phyloP scores from a whole-genome alignment of 257 asterid species.

The Prunella vulgaris region DNA sequence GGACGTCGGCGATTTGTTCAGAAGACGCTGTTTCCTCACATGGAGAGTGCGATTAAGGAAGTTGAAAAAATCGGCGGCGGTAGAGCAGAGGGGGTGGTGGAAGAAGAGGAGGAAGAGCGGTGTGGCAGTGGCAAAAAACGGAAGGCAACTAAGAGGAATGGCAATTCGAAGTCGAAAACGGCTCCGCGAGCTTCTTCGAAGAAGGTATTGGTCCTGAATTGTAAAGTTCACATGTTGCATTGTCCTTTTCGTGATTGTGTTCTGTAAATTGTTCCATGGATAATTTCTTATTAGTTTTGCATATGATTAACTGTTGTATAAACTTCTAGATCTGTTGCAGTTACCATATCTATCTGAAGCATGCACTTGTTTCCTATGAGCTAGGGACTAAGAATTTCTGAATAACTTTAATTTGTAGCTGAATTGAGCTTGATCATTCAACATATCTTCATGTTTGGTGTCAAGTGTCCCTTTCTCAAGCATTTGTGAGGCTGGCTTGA shows the following conservation, averaged over 20 bases:
- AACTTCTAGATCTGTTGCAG: background rate
- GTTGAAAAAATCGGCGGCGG: conserved; percentile 24
- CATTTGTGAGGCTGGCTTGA: background rate
- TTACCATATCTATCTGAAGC: background rate
- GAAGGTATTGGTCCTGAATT: conserved; percentile 39
- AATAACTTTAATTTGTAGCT: background rate
- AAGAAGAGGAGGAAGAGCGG: conserved; percentile 46
- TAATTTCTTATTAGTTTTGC: background rate
- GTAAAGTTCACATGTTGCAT: background rate
- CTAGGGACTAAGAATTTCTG: background rate
- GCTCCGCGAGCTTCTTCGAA: conserved; percentile 34
- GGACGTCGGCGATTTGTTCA: conserved; percentile 65
- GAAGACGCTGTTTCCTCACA: conserved; percentile 58
- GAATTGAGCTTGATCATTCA: conserved; percentile 1
- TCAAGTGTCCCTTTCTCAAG: background rate
- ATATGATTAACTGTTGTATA: background rate
- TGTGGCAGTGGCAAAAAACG: conserved; percentile 35
- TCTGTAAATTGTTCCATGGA: background rate
- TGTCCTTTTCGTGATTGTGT: background rate
- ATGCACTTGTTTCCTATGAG: background rate
- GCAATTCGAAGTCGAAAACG: conserved; percentile 32
- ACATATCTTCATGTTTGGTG: background rate
- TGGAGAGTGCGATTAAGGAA: conserved; percentile 31
- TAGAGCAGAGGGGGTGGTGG: conserved; percentile 33
- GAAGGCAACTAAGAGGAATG: conserved; percentile 33